Base-by-base conservation (phyloP, 1,139 yeast species). In the Pneumocystis oryctolagi region DNA sequence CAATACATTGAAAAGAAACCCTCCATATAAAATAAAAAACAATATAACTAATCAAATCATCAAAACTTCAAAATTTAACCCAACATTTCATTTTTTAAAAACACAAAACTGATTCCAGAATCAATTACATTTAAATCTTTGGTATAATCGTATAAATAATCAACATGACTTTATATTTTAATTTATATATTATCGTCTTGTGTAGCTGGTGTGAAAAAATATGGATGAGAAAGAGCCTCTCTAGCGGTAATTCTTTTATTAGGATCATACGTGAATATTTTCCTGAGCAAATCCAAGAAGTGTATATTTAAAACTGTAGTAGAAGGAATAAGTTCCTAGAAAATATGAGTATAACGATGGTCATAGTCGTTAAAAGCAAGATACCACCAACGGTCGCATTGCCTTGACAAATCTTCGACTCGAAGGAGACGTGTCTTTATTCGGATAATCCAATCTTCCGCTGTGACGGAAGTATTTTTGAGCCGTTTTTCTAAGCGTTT, bases 211-310 rank as follows among this genome's bases (percentile, higher is more conserved):
- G 53, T 61, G 14, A 55, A 47, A 16, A 61, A 60, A 59, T 60
- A 79, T 16, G 94, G 94, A 74, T 92, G 97, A 58, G 77, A 77
- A 63, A 89, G 77, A 28, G 95, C 88, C 58, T 83, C 83, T 65
- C 83, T 81, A 0, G 96, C 90, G 60, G 84, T 80, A 65, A 89
- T 84, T 73, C 98, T 81, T 66, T 80, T 74, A 63, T 75, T 75
- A 16, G 97, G 96, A 70, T 90, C 88, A 61, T 87, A 90, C 25
- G 85, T 82, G 67, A 92, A 80, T 82, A 92, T 87, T 67, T 78
- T 78, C 61, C 78, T 73, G 55, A 92, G 80, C 66, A 92, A 78
- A 73, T 89, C 94, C 61, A 73, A 58, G 65, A 77, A 76, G 62
- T 67, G 67, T 28, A 66, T 73, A 74, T 82, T 80, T 69, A 81